Conservation (phyloP, 768 basidiomycete species). For the Suillus fuscotomentosus region DNA sequence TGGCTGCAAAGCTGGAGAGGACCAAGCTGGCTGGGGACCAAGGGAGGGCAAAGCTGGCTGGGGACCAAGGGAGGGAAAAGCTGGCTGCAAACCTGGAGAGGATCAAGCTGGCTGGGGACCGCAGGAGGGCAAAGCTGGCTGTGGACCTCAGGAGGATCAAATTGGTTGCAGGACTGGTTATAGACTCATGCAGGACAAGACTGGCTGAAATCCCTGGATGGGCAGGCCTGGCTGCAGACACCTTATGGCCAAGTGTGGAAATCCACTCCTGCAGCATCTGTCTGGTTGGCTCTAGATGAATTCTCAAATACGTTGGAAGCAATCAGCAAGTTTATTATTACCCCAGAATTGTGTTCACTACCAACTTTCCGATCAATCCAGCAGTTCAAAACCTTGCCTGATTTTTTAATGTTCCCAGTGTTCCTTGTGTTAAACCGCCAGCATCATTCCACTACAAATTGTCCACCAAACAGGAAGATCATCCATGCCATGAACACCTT, state of each 20-base stretch:
- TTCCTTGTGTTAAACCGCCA: neutral
- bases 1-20: no score
- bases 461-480: neutral
- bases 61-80: accelerated
- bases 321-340: neutral
- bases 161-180: no score
- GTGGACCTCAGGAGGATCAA: no score
- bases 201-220: neutral
- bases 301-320: neutral
- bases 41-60: no score
- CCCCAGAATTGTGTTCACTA: neutral
- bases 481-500: neutral
- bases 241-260: neutral
- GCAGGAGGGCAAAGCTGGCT: no score
- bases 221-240: neutral
- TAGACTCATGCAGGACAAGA: neutral
- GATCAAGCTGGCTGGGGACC: no score
- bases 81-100: no score
- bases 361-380: neutral
- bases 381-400: neutral
- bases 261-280: neutral
- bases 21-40: neutral
- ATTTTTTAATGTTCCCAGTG: neutral
- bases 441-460: neutral
- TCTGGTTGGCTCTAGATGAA: neutral